Evolutionary conservation across 2,329 filamentous ascomycete genomes (phyloP), one percentile per base, ranked within the genome.

Genomic region (Diaporthe vexans): DNA sequence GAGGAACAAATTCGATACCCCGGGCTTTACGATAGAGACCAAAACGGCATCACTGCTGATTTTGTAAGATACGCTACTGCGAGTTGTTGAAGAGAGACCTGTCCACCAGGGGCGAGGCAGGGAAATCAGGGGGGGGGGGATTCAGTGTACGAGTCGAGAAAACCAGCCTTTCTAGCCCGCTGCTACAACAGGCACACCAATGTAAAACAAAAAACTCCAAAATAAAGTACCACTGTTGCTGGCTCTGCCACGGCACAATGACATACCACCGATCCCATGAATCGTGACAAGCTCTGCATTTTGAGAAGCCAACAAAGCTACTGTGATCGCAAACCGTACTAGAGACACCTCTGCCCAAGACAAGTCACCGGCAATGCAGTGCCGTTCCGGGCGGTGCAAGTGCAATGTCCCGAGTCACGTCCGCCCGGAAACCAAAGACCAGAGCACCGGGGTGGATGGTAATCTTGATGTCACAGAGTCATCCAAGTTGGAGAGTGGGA

Each of bases 41-140:
- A 72, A 58, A 65, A 13, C 68, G 74, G 72, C 72, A 75, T 58
- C 74, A 67, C 71, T 74, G 74, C 74, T 76, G 72, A 63, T 57
- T n/a, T 13, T 74, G 56, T 74, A 72, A 70, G 72, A 72, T 35
- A 35, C 54, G 26, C 17, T 54, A 40, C 17, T 54, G 26, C n/a
- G n/a, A 54, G 4, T 11, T 63, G 57, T 24, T 7, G 46, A 46
- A 33, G n/a, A 71, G 11, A 51, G n/a, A 59, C 26, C 29, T 46
- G 46, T 54, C 51, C 17, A 19, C 4, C 9, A 24, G 29, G 10
- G 40, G 35, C 9, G 17, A 40, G n/a, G 29, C 40, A 51, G 40
- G 24, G 24, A 11, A 40, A 11, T 11, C 37, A 40, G 37, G 1
- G 37, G 37, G 10, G 37, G 10, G 21, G 58, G 2, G 13, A 46